Base-by-base conservation (phyloP, 2,329 filamentous ascomycete species). In the Cyclaneusma minus region DNA sequence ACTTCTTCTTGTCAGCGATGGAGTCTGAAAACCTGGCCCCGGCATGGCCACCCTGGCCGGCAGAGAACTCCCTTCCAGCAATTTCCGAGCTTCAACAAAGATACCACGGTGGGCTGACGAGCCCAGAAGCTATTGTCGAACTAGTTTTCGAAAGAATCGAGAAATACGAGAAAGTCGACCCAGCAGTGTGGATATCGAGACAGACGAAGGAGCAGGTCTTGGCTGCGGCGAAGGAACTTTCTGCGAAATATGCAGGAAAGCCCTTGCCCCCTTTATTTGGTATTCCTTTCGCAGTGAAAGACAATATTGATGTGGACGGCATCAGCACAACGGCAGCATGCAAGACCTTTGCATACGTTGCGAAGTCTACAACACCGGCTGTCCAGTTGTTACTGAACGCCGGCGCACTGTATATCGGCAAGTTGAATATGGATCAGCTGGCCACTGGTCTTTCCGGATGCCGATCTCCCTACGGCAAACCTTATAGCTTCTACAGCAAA, bases 371-470 rank as follows among this genome's bases (percentile, higher is more conserved):
- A 10, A 57, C 62, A 2, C 49, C 51, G 4, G 56, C 60, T 2
- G 57, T 64, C 13, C 47, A 58, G 13, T 52, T 50, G 22, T 41
- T 67, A 4, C 47, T 66, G 3, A 48, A 52, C 4, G 56, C 60
- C 9, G 67, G 67, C 5, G 68, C 56, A 1, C 40, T 72, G 3
- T 60, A 64, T 30, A 51, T 72, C 22, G 68, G 68, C 16, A 73
- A 72, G 39, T 55, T 55, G 8, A 65, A 64, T 37, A 54, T 74
- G 28, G 69, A 75, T 39, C 68, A 74, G 42, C 53, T 74, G 4
- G 68, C 68, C 3, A 73, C 68, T 1, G 69, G 69, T 1, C 52
- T 74, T 3, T 64, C 60, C 8, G 69, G 68, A 10, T 65, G 61
- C 24, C 58, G 67, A 14, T 68, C 63, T 2, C 64, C 67, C 0